A percentile compares a stretch with the other conserved stretches of the same genome.
Conservation (phyloP, 306 rosid species). For the Quercus agrifolia region DNA sequence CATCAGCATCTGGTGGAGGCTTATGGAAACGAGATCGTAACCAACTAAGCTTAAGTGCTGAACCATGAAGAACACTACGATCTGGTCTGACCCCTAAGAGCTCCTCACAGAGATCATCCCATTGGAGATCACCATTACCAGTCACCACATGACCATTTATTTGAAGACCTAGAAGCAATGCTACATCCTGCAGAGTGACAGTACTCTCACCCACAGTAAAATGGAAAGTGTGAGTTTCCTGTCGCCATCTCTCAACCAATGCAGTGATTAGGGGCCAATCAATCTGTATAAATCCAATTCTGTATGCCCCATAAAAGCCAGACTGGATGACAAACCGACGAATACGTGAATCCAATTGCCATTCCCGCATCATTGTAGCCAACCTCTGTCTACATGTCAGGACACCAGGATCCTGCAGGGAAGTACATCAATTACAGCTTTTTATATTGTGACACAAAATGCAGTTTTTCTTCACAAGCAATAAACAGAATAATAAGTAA, state of each 20-base stretch:
- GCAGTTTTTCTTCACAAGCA: neutral
- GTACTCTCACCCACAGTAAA: constrained; percentile 26
- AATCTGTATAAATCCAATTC: constrained; percentile 18
- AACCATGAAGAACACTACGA: constrained; percentile 12
- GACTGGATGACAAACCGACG: constrained; percentile 17
- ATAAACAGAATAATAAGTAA: neutral
- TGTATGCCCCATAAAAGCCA: constrained; percentile 18
- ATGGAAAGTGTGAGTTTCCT: constrained; percentile 31
- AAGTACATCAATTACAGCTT: neutral
- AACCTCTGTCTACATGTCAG: constrained; percentile 24
- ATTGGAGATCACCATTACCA: constrained; percentile 19
- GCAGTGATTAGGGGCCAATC: constrained; percentile 30
- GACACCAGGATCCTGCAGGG: constrained; percentile 20
- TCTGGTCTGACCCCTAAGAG: constrained; percentile 20
- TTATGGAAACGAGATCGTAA: constrained; percentile 9
- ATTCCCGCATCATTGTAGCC: constrained; percentile 21
- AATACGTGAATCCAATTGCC: constrained; percentile 19
- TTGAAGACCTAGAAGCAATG: constrained; percentile 15
- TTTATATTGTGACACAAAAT: neutral
- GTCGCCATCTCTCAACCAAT: constrained; percentile 29
- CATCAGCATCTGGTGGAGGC: constrained; percentile 18
- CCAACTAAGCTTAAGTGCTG: constrained; percentile 32
- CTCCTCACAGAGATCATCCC: constrained; percentile 27
- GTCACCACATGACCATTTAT: constrained; percentile 19
- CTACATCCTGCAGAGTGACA: constrained; percentile 26